Conservation (phyloP, 805 yeast species). For the Hagleromyces aurorensis region DNA sequence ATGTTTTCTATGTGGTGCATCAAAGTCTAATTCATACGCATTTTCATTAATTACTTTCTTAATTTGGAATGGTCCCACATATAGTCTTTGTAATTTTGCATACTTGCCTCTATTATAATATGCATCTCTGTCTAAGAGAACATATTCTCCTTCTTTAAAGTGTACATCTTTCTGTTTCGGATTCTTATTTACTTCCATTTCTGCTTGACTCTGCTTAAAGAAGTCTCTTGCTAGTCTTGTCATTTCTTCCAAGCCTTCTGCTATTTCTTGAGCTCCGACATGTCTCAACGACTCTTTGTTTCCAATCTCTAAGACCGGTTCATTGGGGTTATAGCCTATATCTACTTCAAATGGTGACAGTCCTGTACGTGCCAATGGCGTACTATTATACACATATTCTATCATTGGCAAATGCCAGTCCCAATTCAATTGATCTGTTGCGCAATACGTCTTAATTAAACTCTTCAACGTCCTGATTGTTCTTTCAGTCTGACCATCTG, state of each 20-base stretch:
- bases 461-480: slow-evolving; percentile 1
- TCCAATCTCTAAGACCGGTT: slow-evolving; percentile 1
- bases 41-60: slow-evolving; percentile 3
- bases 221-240: slow-evolving; percentile 1
- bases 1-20: too few relatives aligned
- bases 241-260: slow-evolving; percentile 1
- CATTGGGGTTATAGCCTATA: slow-evolving; percentile 8
- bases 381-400: slow-evolving; percentile 7
- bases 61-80: slow-evolving; percentile 7
- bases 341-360: slow-evolving; percentile 7
- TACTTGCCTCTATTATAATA: slow-evolving; percentile 4
- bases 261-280: slow-evolving; percentile 1
- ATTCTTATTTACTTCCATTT: slow-evolving; percentile 2
- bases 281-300: background rate
- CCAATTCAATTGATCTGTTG: slow-evolving; percentile 3
- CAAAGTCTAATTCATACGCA: slow-evolving; percentile 4
- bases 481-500: slow-evolving; percentile 7
- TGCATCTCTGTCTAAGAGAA: slow-evolving; percentile 5
- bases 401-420: slow-evolving; percentile 4
- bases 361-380: slow-evolving; percentile 1
- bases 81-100: slow-evolving; percentile 4
- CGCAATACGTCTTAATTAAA: slow-evolving; percentile 1
- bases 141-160: slow-evolving; percentile 3
- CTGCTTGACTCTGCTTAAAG: slow-evolving; percentile 1
- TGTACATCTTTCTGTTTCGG: slow-evolving; percentile 1